Conservation (phyloP, 495 filamentous ascomycete genomes). For the Ramalina peruviana region DNA sequence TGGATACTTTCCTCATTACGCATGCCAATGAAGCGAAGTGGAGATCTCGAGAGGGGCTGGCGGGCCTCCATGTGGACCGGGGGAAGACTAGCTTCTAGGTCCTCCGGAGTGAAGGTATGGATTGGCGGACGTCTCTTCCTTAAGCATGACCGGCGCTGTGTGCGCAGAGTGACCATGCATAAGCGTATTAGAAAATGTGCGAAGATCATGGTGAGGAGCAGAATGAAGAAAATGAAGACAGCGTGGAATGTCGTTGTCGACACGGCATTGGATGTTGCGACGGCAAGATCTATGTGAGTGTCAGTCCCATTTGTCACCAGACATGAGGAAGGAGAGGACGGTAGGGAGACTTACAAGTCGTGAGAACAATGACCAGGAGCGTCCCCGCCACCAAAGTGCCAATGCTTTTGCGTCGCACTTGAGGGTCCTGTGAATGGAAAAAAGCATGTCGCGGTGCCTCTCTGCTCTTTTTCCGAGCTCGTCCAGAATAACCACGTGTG, state of each 20-base stretch:
- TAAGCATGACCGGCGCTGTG: conserved; percentile 14
- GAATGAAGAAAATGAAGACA: conserved; percentile 59
- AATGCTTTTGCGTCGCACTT: conserved; percentile 40
- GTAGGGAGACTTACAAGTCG: conserved; percentile 38
- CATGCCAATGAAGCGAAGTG: conserved; percentile 47
- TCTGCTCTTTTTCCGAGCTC: background rate
- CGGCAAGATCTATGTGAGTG: conserved; percentile 44
- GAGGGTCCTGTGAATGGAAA: conserved; percentile 38
- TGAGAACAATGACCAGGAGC: conserved; percentile 38
- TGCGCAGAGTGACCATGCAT: conserved; percentile 43
- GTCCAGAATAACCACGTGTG: background rate
- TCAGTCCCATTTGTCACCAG: background rate
- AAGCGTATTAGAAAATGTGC: conserved; percentile 62
- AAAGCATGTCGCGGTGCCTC: conserved; percentile 29
- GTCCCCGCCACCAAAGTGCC: conserved; percentile 41
- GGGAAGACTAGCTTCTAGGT: conserved; percentile 40
- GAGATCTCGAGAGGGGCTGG: conserved; percentile 18
- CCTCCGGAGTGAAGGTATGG: conserved; percentile 20
- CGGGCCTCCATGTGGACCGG: conserved; percentile 24
- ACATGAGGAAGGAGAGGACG: background rate
- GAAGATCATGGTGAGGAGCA: conserved; percentile 63
- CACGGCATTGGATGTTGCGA: conserved; percentile 44
- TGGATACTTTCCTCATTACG: conserved; percentile 39
- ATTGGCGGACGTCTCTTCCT: background rate
- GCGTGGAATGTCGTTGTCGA: conserved; percentile 53